Conservation (phyloP, 2,329 filamentous ascomycete genomes). For the Fonsecaea pedrosoi region DNA sequence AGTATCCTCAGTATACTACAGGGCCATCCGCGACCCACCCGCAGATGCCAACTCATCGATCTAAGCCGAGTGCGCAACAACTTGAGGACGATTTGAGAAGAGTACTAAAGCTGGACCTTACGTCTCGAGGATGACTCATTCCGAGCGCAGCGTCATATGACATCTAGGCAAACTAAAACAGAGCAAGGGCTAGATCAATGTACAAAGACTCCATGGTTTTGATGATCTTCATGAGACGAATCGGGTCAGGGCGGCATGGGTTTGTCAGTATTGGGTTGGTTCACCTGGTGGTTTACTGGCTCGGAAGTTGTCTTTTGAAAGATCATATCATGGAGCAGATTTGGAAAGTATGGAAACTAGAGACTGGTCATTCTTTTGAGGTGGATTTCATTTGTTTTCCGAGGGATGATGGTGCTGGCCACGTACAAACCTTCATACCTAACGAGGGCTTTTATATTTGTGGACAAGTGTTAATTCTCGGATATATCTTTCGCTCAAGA, state of each 20-base stretch:
- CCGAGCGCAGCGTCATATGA: neutral
- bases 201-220: constrained; percentile 3
- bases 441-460: constrained; percentile 2
- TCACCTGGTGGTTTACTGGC: constrained; percentile 1
- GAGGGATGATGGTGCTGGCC: constrained; percentile 9
- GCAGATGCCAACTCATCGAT: constrained; percentile 38
- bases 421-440: constrained; percentile 12
- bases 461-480: neutral
- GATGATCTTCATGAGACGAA: constrained; percentile 8
- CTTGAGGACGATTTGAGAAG: constrained; percentile 58
- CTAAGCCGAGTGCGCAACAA: constrained; percentile 49
- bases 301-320: constrained; percentile 15
- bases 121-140: constrained; percentile 31
- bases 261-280: constrained; percentile 6
- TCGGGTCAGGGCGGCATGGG: neutral
- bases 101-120: constrained; percentile 52
- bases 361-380: constrained; percentile 33
- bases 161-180: constrained; percentile 6
- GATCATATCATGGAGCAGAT: constrained; percentile 15
- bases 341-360: constrained; percentile 27
- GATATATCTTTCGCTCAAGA: neutral
- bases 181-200: constrained; percentile 1
- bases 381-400: constrained; percentile 32
- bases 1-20: constrained; percentile 29
- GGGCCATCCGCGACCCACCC: constrained; percentile 32